Base-by-base conservation (phyloP, 2,329 filamentous ascomycete genomes). In the Zymoseptoria ardabiliae region DNA sequence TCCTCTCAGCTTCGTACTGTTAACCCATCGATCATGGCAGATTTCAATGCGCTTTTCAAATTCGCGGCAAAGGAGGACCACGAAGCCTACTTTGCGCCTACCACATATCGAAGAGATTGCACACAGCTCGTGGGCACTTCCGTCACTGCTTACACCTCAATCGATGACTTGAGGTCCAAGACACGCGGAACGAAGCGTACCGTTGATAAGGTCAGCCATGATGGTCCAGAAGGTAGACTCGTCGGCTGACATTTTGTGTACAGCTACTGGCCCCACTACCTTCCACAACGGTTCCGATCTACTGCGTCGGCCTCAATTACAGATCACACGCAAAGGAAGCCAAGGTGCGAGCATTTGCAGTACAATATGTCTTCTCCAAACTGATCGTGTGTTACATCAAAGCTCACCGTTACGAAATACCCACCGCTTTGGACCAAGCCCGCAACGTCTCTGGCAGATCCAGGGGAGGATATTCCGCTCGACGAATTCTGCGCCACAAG, bases 291-390 rank as follows among this genome's bases (percentile, higher is more conserved):
- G 41, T 61, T 11, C 59, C 59, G 13, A 61, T 62, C 54, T 54
- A 58, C 17, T 63, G 61, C 25, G 56, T 61, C 25, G 61, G 61
- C 21, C 54, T 63, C 41, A 63, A 61, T 23, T 63, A 63, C 53
- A 45, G 30, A 7, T 48, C 54, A 4, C 61, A 63, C 45, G 55
- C 58, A 11, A 53, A 50, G 10, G 59, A 61, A 55, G 57, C 56
- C 10, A 50, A 49, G 50, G 53, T 59, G 23, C n/a, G 45, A 41
- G 13, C 21, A n/a, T 35, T 9, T 11, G n/a, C 22, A 45, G 28
- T 23, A 17, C 8, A 41, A 57, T 28, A 22, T 8, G 25, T 21
- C 10, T 28, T 50, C 19, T 28, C 17, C 41, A 20, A 2, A 57
- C 41, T 41, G n/a, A 52, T 20, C 25, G 11, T 25, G 23, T 25